Percentiles rank a stretch among this genome's conserved stretches.
Evolutionary conservation across 2,329 filamentous ascomycete genomes (phyloP).

Genomic region (Ceratocystis lukuohia): DNA sequence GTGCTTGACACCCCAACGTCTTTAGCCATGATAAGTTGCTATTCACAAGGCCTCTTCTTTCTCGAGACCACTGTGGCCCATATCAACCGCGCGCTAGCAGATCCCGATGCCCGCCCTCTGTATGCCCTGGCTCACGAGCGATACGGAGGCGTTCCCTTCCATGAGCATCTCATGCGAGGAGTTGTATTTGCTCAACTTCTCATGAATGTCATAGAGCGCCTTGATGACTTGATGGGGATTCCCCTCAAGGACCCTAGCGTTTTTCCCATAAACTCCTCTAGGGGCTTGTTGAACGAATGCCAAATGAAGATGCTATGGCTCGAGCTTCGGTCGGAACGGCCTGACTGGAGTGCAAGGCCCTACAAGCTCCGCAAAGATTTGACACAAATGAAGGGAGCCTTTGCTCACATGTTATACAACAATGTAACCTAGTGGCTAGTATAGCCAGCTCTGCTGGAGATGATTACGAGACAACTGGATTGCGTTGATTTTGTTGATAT

Average conservation of each 20-base stretch:
- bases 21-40: constrained; percentile 26
- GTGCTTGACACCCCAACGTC: constrained; percentile 24
- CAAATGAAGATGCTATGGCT: constrained; percentile 17
- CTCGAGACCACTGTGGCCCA: constrained; percentile 22
- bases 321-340: constrained; percentile 6
- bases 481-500: too few species aligned
- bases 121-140: constrained; percentile 21
- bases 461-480: too few species aligned
- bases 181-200: constrained; percentile 25
- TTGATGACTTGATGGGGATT: constrained; percentile 24
- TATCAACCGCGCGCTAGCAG: constrained; percentile 21
- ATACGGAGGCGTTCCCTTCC: constrained; percentile 23
- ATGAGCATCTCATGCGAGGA: constrained; percentile 24
- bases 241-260: constrained; percentile 18
- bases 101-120: constrained; percentile 15
- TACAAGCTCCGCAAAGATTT: constrained; percentile 6
- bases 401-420: background rate
- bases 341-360: constrained; percentile 16
- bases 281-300: constrained; percentile 3
- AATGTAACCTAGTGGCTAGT: too few species aligned
- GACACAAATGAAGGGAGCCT: background rate
- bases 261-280: background rate
- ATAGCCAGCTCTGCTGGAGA: too few species aligned
- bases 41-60: constrained; percentile 23
- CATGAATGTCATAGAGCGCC: constrained; percentile 23